phyloP scores from a whole-genome alignment of 106 monocot genomes.

The Dioscorea alata region DNA sequence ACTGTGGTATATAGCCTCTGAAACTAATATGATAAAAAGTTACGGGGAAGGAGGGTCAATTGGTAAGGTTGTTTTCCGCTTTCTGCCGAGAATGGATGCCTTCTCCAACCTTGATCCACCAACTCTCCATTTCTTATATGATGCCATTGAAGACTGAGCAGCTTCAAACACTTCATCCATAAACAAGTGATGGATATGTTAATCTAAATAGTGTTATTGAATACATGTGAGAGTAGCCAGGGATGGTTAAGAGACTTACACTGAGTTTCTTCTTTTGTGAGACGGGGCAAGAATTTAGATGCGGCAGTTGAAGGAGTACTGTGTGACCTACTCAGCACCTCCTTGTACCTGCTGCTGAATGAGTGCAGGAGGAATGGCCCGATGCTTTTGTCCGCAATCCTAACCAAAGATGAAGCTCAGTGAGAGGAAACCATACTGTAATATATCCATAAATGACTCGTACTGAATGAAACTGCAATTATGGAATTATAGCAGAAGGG shows the following conservation, averaged over 20 bases:
- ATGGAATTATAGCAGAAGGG: too few species aligned
- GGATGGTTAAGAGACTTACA: slow-evolving; percentile 17
- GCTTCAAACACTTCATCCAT: slow-evolving; percentile 46
- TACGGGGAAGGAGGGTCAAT: slow-evolving; percentile 18
- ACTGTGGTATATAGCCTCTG: too few species aligned
- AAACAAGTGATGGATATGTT: neutral
- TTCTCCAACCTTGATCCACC: slow-evolving; percentile 54
- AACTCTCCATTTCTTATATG: slow-evolving; percentile 54
- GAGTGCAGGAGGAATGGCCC: slow-evolving; percentile 44
- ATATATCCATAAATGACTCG: too few species aligned
- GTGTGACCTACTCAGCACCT: slow-evolving; percentile 65
- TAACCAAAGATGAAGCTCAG: slow-evolving; percentile 4
- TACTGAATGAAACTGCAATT: too few species aligned
- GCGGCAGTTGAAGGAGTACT: slow-evolving; percentile 30
- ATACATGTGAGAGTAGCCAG: neutral
- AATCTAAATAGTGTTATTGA: neutral
- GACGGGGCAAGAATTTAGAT: slow-evolving; percentile 39
- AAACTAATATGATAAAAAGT: neutral
- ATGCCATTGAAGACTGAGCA: slow-evolving; percentile 53
- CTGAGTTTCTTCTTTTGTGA: slow-evolving; percentile 56
- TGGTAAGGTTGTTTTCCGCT: slow-evolving; percentile 35
- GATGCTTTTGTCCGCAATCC: slow-evolving; percentile 50
- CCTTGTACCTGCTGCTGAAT: slow-evolving; percentile 64
- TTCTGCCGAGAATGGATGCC: slow-evolving; percentile 59
- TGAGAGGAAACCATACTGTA: too few species aligned